Evolutionary conservation across 345 rosid species (phyloP).

Genomic region (Eucalyptus guilfoylei): DNA sequence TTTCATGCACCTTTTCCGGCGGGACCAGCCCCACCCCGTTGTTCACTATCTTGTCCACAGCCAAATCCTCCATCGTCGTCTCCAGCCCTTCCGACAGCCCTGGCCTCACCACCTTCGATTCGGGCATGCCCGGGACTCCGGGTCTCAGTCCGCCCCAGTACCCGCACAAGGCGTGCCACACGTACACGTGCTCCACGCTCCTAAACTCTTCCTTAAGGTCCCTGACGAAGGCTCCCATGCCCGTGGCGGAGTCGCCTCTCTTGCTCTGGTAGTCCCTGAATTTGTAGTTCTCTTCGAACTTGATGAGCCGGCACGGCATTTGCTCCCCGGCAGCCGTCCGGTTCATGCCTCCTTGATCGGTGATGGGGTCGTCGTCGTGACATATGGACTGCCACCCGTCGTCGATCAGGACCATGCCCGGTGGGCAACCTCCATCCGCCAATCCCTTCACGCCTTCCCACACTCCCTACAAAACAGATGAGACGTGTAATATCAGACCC

Average conservation of each 20-base stretch:
- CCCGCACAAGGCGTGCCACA: constrained; percentile 94
- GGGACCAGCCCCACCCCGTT: constrained; percentile 60
- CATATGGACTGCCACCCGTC: constrained; percentile 95
- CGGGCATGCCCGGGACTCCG: constrained; percentile 47
- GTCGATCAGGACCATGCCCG: constrained; percentile 75
- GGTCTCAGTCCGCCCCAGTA: constrained; percentile 96
- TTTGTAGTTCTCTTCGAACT: constrained; percentile 76
- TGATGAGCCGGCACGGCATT: constrained; percentile 85
- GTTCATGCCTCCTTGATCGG: constrained; percentile 52
- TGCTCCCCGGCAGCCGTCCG: constrained; percentile 75
- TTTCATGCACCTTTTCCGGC: constrained; percentile 50
- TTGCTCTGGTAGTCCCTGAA: constrained; percentile 62
- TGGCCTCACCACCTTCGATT: constrained; percentile 25
- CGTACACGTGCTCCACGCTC: constrained; percentile 67
- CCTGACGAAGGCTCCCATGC: constrained; percentile 71
- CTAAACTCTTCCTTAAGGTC: constrained; percentile 71
- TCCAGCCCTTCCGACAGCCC: constrained; percentile 60
- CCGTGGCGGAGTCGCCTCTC: constrained; percentile 10
- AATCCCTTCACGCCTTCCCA: constrained; percentile 64
- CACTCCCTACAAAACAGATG: constrained; percentile 25
- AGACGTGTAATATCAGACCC: not conserved
- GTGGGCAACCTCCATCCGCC: constrained; percentile 85
- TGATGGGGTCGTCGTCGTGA: constrained; percentile 62
- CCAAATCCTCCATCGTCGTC: constrained; percentile 78
- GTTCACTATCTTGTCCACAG: constrained; percentile 74